Percentiles rank a stretch among this genome's conserved stretches.
Evolutionary conservation across 192 early-diverging fungal species (phyloP).

Genomic region (Coemansia sp.): DNA sequence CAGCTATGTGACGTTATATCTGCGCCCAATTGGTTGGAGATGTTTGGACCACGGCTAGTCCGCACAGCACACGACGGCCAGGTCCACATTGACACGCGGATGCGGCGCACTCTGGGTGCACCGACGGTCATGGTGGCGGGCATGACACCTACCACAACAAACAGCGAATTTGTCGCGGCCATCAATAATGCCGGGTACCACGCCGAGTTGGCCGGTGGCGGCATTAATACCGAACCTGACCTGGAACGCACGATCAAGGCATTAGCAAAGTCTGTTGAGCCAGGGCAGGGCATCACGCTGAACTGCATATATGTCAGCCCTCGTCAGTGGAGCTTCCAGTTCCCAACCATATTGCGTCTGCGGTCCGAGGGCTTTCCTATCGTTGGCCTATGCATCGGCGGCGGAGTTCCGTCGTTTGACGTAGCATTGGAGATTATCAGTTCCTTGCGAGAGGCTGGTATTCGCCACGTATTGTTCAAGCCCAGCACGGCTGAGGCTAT

Average conservation of each 20-base stretch:
- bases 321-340: conserved; percentile 80
- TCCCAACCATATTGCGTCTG: conserved; percentile 70
- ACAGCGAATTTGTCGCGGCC: conserved; percentile 72
- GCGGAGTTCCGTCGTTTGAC: conserved; percentile 83
- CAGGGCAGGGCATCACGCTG: conserved; percentile 83
- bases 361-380: conserved; percentile 82
- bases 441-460: conserved; percentile 65
- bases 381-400: conserved; percentile 84
- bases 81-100: conserved; percentile 79
- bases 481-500: conserved; percentile 74
- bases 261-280: conserved; percentile 62
- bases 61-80: conserved; percentile 52
- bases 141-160: conserved; percentile 87
- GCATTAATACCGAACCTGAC: conserved; percentile 69
- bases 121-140: conserved; percentile 94
- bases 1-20: conserved; percentile 59
- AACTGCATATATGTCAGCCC: conserved; percentile 90
- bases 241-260: conserved; percentile 64
- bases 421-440: conserved; percentile 76
- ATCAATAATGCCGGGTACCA: conserved; percentile 87
- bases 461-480: conserved; percentile 78
- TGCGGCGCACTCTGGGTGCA: conserved; percentile 78
- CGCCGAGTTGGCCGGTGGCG: conserved; percentile 85
- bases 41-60: conserved; percentile 78
- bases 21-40: conserved; percentile 76